Evolutionary conservation across 176 grass and related monocot species (phyloP), one percentile per base, ranked within the genome.

Genomic region (Secale cereale): DNA sequence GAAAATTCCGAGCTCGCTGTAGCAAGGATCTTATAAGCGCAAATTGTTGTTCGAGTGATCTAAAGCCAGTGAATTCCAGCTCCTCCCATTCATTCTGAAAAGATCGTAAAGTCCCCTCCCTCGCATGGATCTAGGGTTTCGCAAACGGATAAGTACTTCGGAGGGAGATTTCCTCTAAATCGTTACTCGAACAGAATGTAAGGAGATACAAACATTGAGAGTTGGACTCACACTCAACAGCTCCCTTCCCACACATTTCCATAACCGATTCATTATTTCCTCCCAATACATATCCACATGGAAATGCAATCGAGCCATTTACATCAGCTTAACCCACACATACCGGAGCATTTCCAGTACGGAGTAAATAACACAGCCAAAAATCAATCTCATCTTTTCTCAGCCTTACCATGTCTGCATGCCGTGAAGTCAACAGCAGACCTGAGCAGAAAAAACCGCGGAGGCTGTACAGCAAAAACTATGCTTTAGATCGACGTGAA

Each of bases 401-500:
- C 32, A 72, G 33, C 17, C 66, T 30, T 59, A 59, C 66, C 66
- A 60, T 87, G 29, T 23, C 67, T 68, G 23, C 5, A 2, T 50
- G 46, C 30, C 65, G 37, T 76, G 35, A 52, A 26, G 56, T 45
- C 46, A 25, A 59, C 68, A 59, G 17, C 73, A 43, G 67, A 6
- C 27, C 23, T 68, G 75, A 87, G 76, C 76, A 69, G 48, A 76
- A 84, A 83, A 83, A 79, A 52, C 20, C 36, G 23, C 52, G 68
- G 36, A 76, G 76, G 68, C 85, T 87, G 68, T 80, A 87, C 85
- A 77, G 5, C 46, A 84, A 87, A 81, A 84, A 61, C 31, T 70
- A 61, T 9, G 85, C 67, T 87, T 81, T 36, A 79, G 52, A 80
- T 61, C 46, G 0, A 50, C 46, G 37, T 78, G 46, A 60, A 37